Evolutionary conservation across 768 basidiomycete species (phyloP), one percentile per base, ranked within the genome.

Genomic region (Amyloporia xantha): DNA sequence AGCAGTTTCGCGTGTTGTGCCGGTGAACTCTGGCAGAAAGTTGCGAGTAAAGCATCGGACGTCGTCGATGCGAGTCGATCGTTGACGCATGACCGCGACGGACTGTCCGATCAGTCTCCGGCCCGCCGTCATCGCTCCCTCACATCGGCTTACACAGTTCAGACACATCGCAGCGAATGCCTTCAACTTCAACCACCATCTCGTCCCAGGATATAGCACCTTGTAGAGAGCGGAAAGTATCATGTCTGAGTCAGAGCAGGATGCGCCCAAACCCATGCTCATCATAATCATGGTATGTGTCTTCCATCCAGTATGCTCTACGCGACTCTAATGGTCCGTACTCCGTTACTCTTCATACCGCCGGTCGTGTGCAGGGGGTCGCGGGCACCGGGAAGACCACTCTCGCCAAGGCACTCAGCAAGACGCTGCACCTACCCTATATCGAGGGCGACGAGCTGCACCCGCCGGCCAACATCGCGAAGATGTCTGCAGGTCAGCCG

Each of bases 361-460:
- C n/a, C n/a, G 30, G 9, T 15, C 30, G 30, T 7, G 9, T 33
- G 11, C 49, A 64, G 62, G 62, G 62, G 42, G 62, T 62, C 7
- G 56, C 62, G 10, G 59, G 61, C 30, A 64, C 62, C 3, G 62
- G 62, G 39, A 64, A 64, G 55, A 58, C 55, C 15, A 64, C 62
- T 5, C 56, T 64, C 48, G 62, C 62, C 24, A 40, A 53, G 41
- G 58, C 56, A 4, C 52, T 62, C 43, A 44, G 54, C 49, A 45
- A 41, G 40, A 52, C 71, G 23, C 71, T 91, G 41, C 65, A 64
- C n/a, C 54, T 91, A 51, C 84, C 91, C 1, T 95, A 87, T 68
- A 69, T 91, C 51, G 94, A 97, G 59, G 94, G 86, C 24, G 93
- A 96, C 62, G 82, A 86, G 53, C 73, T 96, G 24, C 94, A 97